phyloP scores from a whole-genome alignment of 306 rosid genomes.

The Coriaria nepalensis region DNA sequence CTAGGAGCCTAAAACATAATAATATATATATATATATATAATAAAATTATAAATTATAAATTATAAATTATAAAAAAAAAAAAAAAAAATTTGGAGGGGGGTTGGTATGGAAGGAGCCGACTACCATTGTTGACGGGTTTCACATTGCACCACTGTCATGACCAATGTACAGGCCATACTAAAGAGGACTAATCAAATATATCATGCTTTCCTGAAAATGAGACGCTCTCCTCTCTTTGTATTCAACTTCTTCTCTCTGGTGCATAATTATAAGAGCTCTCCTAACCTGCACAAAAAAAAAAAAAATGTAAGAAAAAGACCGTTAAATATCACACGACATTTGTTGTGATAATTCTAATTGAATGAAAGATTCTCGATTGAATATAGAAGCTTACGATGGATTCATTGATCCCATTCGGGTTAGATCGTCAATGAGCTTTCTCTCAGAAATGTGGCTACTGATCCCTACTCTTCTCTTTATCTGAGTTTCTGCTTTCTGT shows the following conservation, averaged over 20 bases:
- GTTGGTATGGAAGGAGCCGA: too few relatives aligned
- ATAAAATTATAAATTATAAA: too few relatives aligned
- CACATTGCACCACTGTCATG: too few relatives aligned
- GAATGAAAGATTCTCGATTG: neutral
- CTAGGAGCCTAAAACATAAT: too few relatives aligned
- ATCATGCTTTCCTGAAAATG: conserved; percentile 58
- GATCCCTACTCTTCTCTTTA: conserved; percentile 93
- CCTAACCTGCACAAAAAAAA: conserved; percentile 49
- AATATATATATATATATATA: too few relatives aligned
- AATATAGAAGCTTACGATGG: conserved; percentile 43
- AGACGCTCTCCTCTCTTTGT: conserved; percentile 86
- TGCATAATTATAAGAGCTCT: conserved; percentile 95
- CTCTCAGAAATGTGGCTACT: conserved; percentile 95
- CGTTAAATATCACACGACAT: neutral
- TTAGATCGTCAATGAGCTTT: conserved; percentile 79
- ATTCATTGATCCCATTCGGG: conserved; percentile 95
- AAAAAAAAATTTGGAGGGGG: too few relatives aligned
- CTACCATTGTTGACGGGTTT: too few relatives aligned
- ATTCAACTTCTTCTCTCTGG: conserved; percentile 98
- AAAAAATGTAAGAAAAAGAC: neutral
- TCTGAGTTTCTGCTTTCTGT: conserved; percentile 98
- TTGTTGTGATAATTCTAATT: too few relatives aligned
- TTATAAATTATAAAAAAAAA: too few relatives aligned
- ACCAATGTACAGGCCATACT: too few relatives aligned
- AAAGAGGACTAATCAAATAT: too few relatives aligned